Evolutionary conservation across 345 rosid genomes (phyloP).

Genomic region (Pelargonium nanum): DNA sequence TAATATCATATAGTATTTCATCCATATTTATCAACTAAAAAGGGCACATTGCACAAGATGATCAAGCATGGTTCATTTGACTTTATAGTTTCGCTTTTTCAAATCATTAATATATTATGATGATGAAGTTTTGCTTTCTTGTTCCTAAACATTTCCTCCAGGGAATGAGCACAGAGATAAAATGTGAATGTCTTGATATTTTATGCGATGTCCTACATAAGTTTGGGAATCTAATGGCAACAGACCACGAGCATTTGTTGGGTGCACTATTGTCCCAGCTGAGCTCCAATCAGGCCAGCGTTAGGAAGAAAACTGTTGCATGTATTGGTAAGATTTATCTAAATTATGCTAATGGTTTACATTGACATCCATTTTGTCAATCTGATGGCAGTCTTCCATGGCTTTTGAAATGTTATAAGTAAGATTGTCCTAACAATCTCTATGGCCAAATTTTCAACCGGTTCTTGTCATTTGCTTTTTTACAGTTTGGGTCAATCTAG

Average conservation of each 20-base stretch:
- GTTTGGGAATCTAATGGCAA: slow-evolving; percentile 75
- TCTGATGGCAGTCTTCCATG: no score
- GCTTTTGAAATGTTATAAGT: no score
- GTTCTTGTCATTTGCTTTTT: not conserved
- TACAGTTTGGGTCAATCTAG: not conserved
- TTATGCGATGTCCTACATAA: slow-evolving; percentile 92
- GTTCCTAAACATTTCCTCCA: slow-evolving; percentile 18
- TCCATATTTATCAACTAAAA: no score
- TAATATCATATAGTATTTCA: no score
- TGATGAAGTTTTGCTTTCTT: not conserved
- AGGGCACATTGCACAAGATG: no score
- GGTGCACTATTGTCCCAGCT: slow-evolving; percentile 68
- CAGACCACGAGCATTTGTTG: slow-evolving; percentile 63
- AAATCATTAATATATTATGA: not conserved
- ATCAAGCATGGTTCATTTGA: no score
- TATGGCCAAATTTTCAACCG: not conserved
- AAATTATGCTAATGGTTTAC: not conserved
- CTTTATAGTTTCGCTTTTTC: no score
- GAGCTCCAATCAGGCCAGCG: slow-evolving; percentile 75
- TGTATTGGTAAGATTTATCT: slow-evolving; percentile 62
- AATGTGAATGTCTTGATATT: slow-evolving; percentile 95
- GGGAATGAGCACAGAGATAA: slow-evolving; percentile 84
- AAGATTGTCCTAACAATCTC: no score
- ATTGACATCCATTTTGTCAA: not conserved
- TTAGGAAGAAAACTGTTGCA: slow-evolving; percentile 86